Evolutionary conservation across 352 stramenopile genomes (phyloP).

Genomic region (Phytophthora citrophthora): DNA sequence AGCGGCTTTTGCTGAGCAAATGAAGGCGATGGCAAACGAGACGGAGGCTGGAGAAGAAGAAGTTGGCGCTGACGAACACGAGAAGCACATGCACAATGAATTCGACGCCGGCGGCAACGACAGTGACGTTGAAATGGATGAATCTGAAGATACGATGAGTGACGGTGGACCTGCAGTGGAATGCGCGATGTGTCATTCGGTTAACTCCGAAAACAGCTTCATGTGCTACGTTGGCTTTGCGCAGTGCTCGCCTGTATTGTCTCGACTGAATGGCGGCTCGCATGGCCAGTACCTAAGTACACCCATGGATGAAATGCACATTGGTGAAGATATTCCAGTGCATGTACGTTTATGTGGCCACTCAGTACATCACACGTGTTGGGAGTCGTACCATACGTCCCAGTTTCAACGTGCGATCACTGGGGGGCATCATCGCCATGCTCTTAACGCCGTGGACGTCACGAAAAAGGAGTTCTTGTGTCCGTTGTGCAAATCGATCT

Average conservation of each 20-base stretch:
- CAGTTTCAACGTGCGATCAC: slow-evolving; percentile 94
- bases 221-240: slow-evolving; percentile 90
- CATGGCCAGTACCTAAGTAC: slow-evolving; percentile 66
- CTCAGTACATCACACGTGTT: slow-evolving; percentile 95
- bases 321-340: slow-evolving; percentile 81
- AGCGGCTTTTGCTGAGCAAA: slow-evolving; percentile 80
- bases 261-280: slow-evolving; percentile 65
- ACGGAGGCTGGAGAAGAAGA: slow-evolving; percentile 59
- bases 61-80: slow-evolving; percentile 18
- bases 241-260: slow-evolving; percentile 80
- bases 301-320: slow-evolving; percentile 88
- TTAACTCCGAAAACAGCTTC: slow-evolving; percentile 79
- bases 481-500: slow-evolving; percentile 97
- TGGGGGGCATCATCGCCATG: slow-evolving; percentile 92
- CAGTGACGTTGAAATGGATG: slow-evolving; percentile 37
- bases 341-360: slow-evolving; percentile 93
- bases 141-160: slow-evolving; percentile 56
- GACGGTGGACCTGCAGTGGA: slow-evolving; percentile 49
- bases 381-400: slow-evolving; percentile 95
- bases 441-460: slow-evolving; percentile 94
- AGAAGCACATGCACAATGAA: slow-evolving; percentile 30
- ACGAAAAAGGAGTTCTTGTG: slow-evolving; percentile 97
- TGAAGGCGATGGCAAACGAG: slow-evolving; percentile 65
- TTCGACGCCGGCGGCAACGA: slow-evolving; percentile 34
- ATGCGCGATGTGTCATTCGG: slow-evolving; percentile 88